A percentile compares a stretch with the other conserved stretches of the same genome.
Conservation (phyloP, 202 grass and related monocot species). For the Zoysia matrella region DNA sequence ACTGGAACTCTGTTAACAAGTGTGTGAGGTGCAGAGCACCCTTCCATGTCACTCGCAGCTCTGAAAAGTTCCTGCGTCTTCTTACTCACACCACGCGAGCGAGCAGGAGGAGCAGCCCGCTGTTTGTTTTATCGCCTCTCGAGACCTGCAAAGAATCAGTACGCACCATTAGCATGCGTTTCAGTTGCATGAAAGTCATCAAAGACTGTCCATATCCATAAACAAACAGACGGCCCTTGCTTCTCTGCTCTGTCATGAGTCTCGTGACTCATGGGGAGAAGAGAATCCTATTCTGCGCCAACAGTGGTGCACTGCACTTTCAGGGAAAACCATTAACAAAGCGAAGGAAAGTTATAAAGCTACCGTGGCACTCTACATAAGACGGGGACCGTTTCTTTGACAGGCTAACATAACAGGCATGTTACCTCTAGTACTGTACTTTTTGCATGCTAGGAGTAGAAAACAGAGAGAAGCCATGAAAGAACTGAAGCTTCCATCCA, state of each 20-base stretch:
- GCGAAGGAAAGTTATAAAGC: slow-evolving; percentile 39
- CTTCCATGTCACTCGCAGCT: not conserved
- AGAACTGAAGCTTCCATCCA: slow-evolving; percentile 50
- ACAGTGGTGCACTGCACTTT: slow-evolving; percentile 14
- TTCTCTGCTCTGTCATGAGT: slow-evolving; percentile 38
- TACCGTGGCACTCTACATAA: not conserved
- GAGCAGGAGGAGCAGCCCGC: not conserved
- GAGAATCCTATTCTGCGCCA: slow-evolving; percentile 49
- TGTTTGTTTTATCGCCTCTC: slow-evolving; percentile 28
- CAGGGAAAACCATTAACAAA: slow-evolving; percentile 36
- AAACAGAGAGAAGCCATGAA: not conserved
- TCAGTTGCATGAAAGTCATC: slow-evolving; percentile 37
- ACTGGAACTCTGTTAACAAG: no score
- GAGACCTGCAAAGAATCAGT: slow-evolving; percentile 42
- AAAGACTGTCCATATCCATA: slow-evolving; percentile 25
- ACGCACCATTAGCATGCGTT: not conserved
- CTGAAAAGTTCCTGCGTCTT: not conserved
- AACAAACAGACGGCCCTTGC: slow-evolving; percentile 25
- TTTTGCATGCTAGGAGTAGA: slow-evolving; percentile 24
- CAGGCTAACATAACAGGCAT: slow-evolving; percentile 9
- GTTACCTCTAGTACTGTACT: slow-evolving; percentile 26
- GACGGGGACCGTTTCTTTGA: slow-evolving; percentile 29
- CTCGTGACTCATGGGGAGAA: no score
- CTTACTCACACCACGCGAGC: not conserved
- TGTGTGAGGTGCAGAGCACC: not conserved